These are phyloP conservation scores for Rostrohypoxylon terebratum DNA, from an alignment of 495 filamentous ascomycete species.

Conservation along the genomic window DNA sequence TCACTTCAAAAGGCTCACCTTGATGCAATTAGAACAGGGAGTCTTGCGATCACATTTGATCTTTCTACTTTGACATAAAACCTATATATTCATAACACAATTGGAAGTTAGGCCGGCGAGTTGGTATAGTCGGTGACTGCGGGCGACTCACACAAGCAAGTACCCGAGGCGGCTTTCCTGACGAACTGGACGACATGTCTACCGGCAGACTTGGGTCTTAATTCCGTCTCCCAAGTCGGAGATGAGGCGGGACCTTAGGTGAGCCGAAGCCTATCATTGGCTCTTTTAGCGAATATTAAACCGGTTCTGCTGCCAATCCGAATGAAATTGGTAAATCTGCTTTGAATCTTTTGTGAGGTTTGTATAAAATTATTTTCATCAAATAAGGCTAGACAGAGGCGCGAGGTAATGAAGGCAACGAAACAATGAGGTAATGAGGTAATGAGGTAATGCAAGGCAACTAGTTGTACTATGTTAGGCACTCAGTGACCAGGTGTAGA, in stretches of 20 bases:
- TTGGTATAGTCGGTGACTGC: constrained; percentile 1
- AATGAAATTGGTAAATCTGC: background rate
- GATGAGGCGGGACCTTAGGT: constrained; percentile 12
- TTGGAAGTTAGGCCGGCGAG: constrained; percentile 12
- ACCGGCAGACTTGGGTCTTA: constrained; percentile 6
- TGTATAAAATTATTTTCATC: constrained; percentile 1
- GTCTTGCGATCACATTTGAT: constrained; percentile 76
- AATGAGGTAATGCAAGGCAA: constrained; percentile 1
- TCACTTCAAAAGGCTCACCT: constrained; percentile 26
- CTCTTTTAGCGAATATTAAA: constrained; percentile 14
- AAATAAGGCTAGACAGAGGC: background rate
- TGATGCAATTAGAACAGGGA: constrained; percentile 72
- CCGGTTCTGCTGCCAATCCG: background rate
- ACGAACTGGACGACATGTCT: constrained; percentile 42
- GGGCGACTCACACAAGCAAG: constrained; percentile 44
- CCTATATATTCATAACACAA: constrained; percentile 51
- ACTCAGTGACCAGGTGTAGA: background rate
- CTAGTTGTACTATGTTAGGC: background rate
- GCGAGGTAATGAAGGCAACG: background rate
- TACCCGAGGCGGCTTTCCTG: constrained; percentile 41
- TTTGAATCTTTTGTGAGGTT: background rate
- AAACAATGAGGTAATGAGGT: constrained; percentile 7
- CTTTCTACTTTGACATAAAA: constrained; percentile 73
- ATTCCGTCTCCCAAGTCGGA: constrained; percentile 21
- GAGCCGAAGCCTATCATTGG: constrained; percentile 20